These are phyloP conservation scores for Fistulifera pelliculosa DNA, from an alignment of 108 stramenopile genomes.

Conservation along the genomic window DNA sequence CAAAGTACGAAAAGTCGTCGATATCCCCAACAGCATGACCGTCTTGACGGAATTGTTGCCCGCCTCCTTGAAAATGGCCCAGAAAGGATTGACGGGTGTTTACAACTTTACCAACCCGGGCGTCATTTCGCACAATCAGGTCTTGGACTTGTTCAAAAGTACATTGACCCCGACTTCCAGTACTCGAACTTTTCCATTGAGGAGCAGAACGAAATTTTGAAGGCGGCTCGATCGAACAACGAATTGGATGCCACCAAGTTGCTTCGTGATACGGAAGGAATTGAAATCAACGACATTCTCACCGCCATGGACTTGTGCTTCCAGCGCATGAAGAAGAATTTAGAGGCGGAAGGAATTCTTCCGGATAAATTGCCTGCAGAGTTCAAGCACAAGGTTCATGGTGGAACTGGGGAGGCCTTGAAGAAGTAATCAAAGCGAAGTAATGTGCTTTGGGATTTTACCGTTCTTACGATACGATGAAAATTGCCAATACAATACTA, in stretches of 20 bases:
- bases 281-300: conserved; percentile 87
- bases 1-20: conserved; percentile 95
- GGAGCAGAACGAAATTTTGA: conserved; percentile 90
- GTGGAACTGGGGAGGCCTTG: conserved; percentile 9
- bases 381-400: conserved; percentile 10
- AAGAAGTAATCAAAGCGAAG: not conserved
- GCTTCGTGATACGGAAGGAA: conserved; percentile 80
- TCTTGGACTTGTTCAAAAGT: conserved; percentile 95
- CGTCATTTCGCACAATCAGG: conserved; percentile 98
- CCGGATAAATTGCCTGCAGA: conserved; percentile 48
- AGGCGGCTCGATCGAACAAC: conserved; percentile 96
- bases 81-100: conserved; percentile 85
- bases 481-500: too few relatives aligned
- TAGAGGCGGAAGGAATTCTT: conserved; percentile 66
- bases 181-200: conserved; percentile 95
- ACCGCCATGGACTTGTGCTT: conserved; percentile 87
- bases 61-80: conserved; percentile 86
- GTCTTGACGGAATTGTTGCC: conserved; percentile 97
- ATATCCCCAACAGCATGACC: conserved; percentile 99
- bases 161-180: conserved; percentile 95
- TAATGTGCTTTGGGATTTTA: too few relatives aligned
- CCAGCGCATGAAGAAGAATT: conserved; percentile 91
- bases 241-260: conserved; percentile 95
- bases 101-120: conserved; percentile 99
- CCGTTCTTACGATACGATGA: too few relatives aligned